Base-by-base conservation (phyloP, 495 filamentous ascomycete genomes). In the Penicillium lagena region DNA sequence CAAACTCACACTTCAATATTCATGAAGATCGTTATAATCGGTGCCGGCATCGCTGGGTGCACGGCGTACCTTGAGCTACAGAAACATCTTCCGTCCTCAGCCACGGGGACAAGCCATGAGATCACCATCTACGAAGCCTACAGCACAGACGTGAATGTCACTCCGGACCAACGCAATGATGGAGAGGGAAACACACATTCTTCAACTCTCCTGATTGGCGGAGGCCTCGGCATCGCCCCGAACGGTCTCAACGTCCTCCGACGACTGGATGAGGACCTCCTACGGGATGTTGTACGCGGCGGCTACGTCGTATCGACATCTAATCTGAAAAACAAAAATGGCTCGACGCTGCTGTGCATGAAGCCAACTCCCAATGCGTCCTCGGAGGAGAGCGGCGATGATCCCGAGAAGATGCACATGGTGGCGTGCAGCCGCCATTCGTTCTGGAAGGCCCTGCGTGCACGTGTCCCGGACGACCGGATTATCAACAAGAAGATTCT, bases 1-100 rank as follows among this genome's bases (percentile, higher is more conserved):
- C 22, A 22, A 22, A 22, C 22, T 22, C 22, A 22, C 2, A 22
- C 1, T 22, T 12, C 11, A 17, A 9, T 33, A 13, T 12, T 7
- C 4, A 77, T 73, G 74, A 73, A 71, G 47, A 67, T 78, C 36
- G 59, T 70, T 29, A 73, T 78, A 30, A 52, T 74, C 31, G 74
- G 74, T 39, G 74, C 58, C 43, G 74, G 74, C 30, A 71, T 76
- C 42, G 46, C 62, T 31, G 74, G 73, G 41, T 60, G 70, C 15
- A 40, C 67, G 10, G 61, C 61, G 22, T 73, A 74, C 47, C 62
- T 76, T 29, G 59, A 60, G 40, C 61, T 78, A 13, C 60, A 54
- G 35, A 73, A 76, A 45, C 59, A 67, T 51, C 47, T 50, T 29
- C 40, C 41, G 7, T 17, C 39, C 12, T 12, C 28, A 9, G 43